Evolutionary conservation across 2,329 filamentous ascomycete species (phyloP).

Genomic region (Neoarthrinium moseri): DNA sequence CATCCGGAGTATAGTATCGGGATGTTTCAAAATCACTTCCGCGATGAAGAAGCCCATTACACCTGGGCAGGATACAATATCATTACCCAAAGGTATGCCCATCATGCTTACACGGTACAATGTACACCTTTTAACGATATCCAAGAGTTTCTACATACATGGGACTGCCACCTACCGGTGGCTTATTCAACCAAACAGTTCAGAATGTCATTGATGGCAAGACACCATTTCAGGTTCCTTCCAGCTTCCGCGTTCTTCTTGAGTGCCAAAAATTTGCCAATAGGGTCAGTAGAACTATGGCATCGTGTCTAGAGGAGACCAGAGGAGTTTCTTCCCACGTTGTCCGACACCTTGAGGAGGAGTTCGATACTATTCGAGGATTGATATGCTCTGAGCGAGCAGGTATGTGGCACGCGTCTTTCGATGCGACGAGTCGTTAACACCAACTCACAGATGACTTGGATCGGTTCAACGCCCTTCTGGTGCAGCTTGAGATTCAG

Average conservation of each 20-base stretch:
- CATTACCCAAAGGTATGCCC: slow-evolving; percentile 45
- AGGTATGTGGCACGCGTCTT: too few relatives aligned
- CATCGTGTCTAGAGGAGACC: slow-evolving; percentile 43
- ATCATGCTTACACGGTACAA: background rate
- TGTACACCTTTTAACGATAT: slow-evolving; percentile 20
- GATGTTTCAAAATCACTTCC: slow-evolving; percentile 39
- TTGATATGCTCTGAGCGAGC: slow-evolving; percentile 45
- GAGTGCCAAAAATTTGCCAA: slow-evolving; percentile 52
- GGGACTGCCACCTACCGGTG: slow-evolving; percentile 44
- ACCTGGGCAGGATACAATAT: slow-evolving; percentile 56
- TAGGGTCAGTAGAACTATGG: slow-evolving; percentile 45
- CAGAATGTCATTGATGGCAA: slow-evolving; percentile 42
- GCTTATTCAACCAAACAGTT: slow-evolving; percentile 47
- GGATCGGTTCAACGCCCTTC: slow-evolving; percentile 46
- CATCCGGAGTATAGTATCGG: slow-evolving; percentile 48
- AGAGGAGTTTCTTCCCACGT: slow-evolving; percentile 45
- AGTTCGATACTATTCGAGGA: slow-evolving; percentile 47
- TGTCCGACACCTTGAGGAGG: slow-evolving; percentile 49
- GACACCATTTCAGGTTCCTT: slow-evolving; percentile 38
- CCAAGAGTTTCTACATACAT: slow-evolving; percentile 38
- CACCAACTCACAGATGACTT: slow-evolving; percentile 42
- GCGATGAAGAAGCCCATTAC: slow-evolving; percentile 50
- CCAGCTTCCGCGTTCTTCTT: slow-evolving; percentile 43
- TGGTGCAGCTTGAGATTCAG: slow-evolving; percentile 52
- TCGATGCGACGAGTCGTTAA: too few relatives aligned